Base-by-base conservation (phyloP, 768 basidiomycete genomes). In the Paxillus involutus region DNA sequence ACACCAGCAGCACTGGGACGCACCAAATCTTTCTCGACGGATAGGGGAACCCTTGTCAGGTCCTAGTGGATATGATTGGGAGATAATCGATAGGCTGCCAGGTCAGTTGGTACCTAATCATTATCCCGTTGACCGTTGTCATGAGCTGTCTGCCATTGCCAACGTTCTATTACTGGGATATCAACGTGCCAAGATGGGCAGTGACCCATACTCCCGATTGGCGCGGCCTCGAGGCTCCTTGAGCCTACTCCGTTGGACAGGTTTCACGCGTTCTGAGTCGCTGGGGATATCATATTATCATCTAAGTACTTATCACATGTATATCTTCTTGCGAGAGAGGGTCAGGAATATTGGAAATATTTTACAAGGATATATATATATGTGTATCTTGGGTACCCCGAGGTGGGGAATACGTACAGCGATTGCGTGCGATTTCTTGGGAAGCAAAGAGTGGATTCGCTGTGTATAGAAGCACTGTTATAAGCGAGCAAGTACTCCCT, bases 1-100 rank as follows among this genome's bases (percentile, higher is more conserved):
- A 65, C 64, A 6, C 64, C 64, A 1, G 65, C 57, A n/a, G 64
- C 35, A n/a, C 51, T 66, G 39, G 62, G 65, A 10, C 56, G 64
- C n/a, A 46, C n/a, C 2, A 56, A 44, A 30, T 65, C 63, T 6
- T 46, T 60, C 40, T 54, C 56, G 36, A 61, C 59, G 2, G 59
- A 62, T 39, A 59, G 60, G 56, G 54, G 54, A 24, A 37, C 36
- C 19, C 51, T 42, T 29, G 43, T 44, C 6, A 43, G 49, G 33
- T 50, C 47, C 16, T 47, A 44, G 49, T 26, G 52, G 17, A 39
- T 48, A 21, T 21, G 21, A 21, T 21, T 21, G 21, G 21, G 21
- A 21, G 21, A 21, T 21, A 21, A 21, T 21, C 21, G 43, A 24
- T 44, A 44, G 6, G 24, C 14, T 24, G 19, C 26, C 26, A 26